These are phyloP conservation scores for Kluyveromyces marxianus DNA, from an alignment of 1,139 yeast species.

Conservation along the genomic window DNA sequence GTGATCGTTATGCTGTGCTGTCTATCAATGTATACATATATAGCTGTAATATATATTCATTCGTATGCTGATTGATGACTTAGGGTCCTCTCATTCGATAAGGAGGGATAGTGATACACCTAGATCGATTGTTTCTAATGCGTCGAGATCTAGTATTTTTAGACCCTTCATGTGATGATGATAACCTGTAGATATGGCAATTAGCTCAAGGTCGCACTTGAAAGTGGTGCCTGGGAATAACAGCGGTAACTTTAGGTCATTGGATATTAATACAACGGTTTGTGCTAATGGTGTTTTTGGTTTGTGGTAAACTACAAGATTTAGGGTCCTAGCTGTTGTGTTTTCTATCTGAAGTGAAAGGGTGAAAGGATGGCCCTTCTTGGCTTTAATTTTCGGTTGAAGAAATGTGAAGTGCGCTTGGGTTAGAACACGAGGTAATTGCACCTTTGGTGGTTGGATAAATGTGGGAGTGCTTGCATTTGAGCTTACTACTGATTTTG, in stretches of 20 bases:
- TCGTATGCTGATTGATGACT: neutral
- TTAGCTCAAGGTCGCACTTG: constrained; percentile 23
- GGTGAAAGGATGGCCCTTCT: constrained; percentile 18
- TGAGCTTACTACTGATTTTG: constrained; percentile 4
- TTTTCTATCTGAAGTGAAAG: constrained; percentile 25
- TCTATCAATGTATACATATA: too few species aligned
- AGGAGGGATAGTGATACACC: constrained; percentile 24
- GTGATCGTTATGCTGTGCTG: too few species aligned
- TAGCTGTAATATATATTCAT: neutral
- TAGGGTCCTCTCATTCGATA: constrained; percentile 12
- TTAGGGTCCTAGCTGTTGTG: constrained; percentile 19
- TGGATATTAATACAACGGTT: constrained; percentile 27
- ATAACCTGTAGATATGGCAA: constrained; percentile 27
- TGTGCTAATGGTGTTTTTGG: constrained; percentile 18
- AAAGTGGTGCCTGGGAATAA: constrained; percentile 25
- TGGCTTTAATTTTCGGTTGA: constrained; percentile 4
- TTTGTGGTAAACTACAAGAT: constrained; percentile 20
- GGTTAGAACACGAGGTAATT: constrained; percentile 12
- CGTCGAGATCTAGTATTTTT: constrained; percentile 26
- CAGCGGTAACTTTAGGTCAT: constrained; percentile 28
- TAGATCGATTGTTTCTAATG: constrained; percentile 25
- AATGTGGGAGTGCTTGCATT: constrained; percentile 14
- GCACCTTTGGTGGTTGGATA: neutral
- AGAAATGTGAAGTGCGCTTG: constrained; percentile 8
- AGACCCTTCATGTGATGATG: constrained; percentile 26